Evolutionary conservation across 2,329 filamentous ascomycete species (phyloP), one percentile per base, ranked within the genome.

Genomic region (Xylariales sp.): DNA sequence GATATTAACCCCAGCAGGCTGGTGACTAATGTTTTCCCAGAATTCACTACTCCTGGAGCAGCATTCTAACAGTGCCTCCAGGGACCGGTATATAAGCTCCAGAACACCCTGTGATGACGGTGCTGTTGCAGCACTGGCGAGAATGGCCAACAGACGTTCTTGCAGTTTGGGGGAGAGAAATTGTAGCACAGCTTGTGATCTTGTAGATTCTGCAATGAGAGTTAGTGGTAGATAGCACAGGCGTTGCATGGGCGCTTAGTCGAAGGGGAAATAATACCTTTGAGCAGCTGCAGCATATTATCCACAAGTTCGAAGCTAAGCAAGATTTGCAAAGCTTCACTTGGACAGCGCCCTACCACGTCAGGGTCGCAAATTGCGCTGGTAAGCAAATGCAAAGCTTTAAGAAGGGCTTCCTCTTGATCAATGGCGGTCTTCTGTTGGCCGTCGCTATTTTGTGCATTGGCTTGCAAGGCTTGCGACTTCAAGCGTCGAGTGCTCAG

Each of bases 311-410:
- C 66, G 28, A 67, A 62, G 10, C 69, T 67, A 38, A 83, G 68
- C 19, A 64, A 57, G 19, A 73, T 62, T 43, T 66, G 70, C 33
- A 77, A 53, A 25, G 62, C 57, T 37, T 63, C 62, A 33, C 60
- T 66, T 8, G 59, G 54, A 40, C 69, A 66, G 28, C 56, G 59
- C 7, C 67, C 64, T 12, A 74, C 60, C 43, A 83, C 63, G 15
- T 73, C 65, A 17, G 70, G 62, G 41, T 82, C 73, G 11, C 74
- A 77, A 34, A 88, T 70, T 6, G 81, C 80, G 14, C 72, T 63
- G 21, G 82, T 71, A 16, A 85, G 60, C 19, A 84, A 63, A 6
- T 62, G 64, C 40, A 83, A 59, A 3, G 67, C 67, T 43, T 65
- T 68, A n/a, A 60, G 48, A 3, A 72, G 44, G 28, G 61, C 58